Evolutionary conservation across 2,329 filamentous ascomycete species (phyloP), one percentile per base, ranked within the genome.

Genomic region (Phyllosticta citrichinensis): DNA sequence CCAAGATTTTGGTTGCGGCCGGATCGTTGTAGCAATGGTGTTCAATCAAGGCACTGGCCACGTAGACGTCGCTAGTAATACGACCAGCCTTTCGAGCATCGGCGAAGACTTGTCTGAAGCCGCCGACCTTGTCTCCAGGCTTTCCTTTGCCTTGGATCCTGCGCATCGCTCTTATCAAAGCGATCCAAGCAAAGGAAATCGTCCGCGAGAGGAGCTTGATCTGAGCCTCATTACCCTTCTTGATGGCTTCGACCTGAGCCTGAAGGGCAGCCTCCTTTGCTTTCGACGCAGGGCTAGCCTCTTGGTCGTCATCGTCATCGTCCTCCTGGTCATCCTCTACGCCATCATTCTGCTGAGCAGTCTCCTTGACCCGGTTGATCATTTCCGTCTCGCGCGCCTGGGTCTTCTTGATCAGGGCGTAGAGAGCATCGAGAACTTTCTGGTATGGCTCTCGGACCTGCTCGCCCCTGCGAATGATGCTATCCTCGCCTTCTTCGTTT

Each of bases 21-120:
- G 87, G 84, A 68, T 97, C 94, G 70, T 96, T 94, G 75, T 99
- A 99, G 66, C 95, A 95, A 67, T 96, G 87, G 71, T 94, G 93
- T 73, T 99, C 94, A 69, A 99, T 89, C 62, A 96, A 80, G 17
- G 95, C 94, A 66, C 91, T 91, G 0, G 91, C 91, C 59, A 97
- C 89, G 70, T 99, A 99, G 5, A 97, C 90, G 71, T 97, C 94
- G 68, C 91, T 96, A 8, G 91, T 94, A 54, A 99, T 83, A 58
- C 91, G 88, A 19, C 94, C 95, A 65, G 87, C 86, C 68, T 89
- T 88, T 35, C 94, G 85, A 55, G 94, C 92, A 72, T 97, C 91
- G 2, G 85, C 87, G 70, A 99, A 97, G 12, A 97, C 85, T 66
- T 91, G 88, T 63, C 94, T 85, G 67, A 95, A 88, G 2, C 94